Conservation (phyloP, 768 basidiomycete species). For the Macrolepiota albuminosa region DNA sequence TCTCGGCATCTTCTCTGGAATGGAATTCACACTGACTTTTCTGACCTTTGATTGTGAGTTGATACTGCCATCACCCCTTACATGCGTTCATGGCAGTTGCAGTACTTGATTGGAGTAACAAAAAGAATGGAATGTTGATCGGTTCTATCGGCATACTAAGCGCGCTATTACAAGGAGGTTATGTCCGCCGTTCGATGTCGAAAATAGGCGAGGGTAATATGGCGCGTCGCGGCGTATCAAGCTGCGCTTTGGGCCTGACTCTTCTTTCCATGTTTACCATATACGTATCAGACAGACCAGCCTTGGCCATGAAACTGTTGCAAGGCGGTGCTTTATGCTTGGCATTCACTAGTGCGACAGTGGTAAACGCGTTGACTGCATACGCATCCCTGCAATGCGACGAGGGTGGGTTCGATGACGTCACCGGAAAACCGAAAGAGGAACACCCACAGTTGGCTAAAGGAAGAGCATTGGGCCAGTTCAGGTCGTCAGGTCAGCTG, state of each 20-base stretch:
- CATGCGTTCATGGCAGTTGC: slow-evolving; percentile 4
- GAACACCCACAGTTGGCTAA: slow-evolving; percentile 71
- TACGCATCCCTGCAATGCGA: slow-evolving; percentile 90
- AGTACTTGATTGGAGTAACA: slow-evolving; percentile 90
- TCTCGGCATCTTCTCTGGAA: slow-evolving; percentile 86
- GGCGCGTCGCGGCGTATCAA: slow-evolving; percentile 74
- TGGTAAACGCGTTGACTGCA: slow-evolving; percentile 90
- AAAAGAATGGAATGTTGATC: slow-evolving; percentile 81
- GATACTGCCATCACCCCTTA: not conserved
- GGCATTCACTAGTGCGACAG: slow-evolving; percentile 93
- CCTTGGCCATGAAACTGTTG: slow-evolving; percentile 47
- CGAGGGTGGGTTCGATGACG: slow-evolving; percentile 51
- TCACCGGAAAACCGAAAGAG: slow-evolving; percentile 49
- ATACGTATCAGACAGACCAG: slow-evolving; percentile 36
- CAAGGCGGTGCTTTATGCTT: slow-evolving; percentile 76
- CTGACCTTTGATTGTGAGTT: slow-evolving; percentile 81
- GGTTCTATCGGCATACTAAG: slow-evolving; percentile 88
- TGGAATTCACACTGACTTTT: slow-evolving; percentile 97
- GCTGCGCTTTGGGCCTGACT: slow-evolving; percentile 66
- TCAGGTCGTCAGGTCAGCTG: slow-evolving; percentile 91
- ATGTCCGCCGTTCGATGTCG: slow-evolving; percentile 78
- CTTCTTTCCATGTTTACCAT: slow-evolving; percentile 70
- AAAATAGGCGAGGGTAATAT: slow-evolving; percentile 77
- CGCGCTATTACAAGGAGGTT: slow-evolving; percentile 88
- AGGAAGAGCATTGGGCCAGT: slow-evolving; percentile 78